Evolutionary conservation across 345 rosid species (phyloP).

Genomic region (Populus pruinosa): DNA sequence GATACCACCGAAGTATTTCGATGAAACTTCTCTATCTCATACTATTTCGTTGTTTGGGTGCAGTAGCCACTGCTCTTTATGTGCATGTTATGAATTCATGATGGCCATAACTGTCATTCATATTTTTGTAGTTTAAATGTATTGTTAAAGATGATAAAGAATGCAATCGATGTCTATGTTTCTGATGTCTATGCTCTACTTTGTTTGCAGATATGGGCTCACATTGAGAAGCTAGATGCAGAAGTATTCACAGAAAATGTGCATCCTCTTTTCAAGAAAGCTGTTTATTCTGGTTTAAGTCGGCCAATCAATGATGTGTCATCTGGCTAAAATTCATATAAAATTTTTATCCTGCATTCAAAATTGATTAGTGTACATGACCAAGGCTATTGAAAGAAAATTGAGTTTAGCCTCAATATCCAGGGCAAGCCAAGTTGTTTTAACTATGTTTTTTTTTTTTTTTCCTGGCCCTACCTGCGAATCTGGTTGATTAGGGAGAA

Average conservation of each 20-base stretch:
- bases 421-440: background rate
- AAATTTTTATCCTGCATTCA: background rate
- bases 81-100: background rate
- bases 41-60: background rate
- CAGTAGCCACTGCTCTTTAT: background rate
- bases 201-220: slow-evolving; percentile 72
- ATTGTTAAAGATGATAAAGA: background rate
- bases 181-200: slow-evolving; percentile 7
- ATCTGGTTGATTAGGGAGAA: background rate
- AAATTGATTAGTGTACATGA: slow-evolving; percentile 9
- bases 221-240: slow-evolving; percentile 67
- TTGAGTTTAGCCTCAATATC: background rate
- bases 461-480: background rate
- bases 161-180: background rate
- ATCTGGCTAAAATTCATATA: slow-evolving; percentile 15
- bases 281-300: slow-evolving; percentile 63
- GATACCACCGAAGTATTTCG: background rate
- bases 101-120: background rate
- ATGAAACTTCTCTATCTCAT: background rate
- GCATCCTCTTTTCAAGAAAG: slow-evolving; percentile 73
- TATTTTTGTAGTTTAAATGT: background rate
- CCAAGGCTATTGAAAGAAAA: background rate
- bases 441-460: background rate
- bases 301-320: slow-evolving; percentile 22
- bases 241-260: slow-evolving; percentile 59